A percentile compares a stretch with the other conserved stretches of the same genome.
These are phyloP conservation scores for Alisma plantagoaquatica DNA, from an alignment of 106 monocot species.

Conservation along the genomic window DNA sequence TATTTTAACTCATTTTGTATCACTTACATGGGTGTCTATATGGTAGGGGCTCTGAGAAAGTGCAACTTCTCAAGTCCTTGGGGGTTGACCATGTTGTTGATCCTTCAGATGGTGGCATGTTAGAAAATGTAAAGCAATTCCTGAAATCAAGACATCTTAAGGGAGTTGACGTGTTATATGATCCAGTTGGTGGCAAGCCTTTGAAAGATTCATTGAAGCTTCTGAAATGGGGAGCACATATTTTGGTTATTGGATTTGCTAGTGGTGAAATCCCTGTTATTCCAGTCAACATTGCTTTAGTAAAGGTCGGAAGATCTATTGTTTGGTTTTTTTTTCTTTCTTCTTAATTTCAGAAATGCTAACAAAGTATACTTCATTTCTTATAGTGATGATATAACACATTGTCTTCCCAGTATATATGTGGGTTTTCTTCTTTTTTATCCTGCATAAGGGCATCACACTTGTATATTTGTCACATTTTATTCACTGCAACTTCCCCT, in stretches of 20 bases:
- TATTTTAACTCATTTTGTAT: background rate
- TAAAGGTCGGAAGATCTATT: slow-evolving; percentile 45
- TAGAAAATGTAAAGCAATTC: slow-evolving; percentile 63
- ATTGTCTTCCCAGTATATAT: too few relatives aligned
- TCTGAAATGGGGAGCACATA: slow-evolving; percentile 92
- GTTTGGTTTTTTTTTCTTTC: background rate
- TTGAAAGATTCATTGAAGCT: slow-evolving; percentile 82
- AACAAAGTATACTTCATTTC: too few relatives aligned
- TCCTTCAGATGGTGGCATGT: slow-evolving; percentile 39
- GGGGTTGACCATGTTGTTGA: slow-evolving; percentile 90
- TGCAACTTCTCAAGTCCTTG: slow-evolving; percentile 53
- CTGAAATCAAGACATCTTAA: slow-evolving; percentile 61
- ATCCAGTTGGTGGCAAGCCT: slow-evolving; percentile 91
- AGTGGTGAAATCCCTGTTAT: slow-evolving; percentile 94
- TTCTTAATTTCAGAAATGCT: too few relatives aligned
- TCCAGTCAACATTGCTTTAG: slow-evolving; percentile 97
- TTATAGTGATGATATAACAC: too few relatives aligned
- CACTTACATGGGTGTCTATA: background rate
- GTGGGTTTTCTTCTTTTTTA: too few relatives aligned
- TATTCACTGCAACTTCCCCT: too few relatives aligned
- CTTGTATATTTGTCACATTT: too few relatives aligned
- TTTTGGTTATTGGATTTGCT: slow-evolving; percentile 97
- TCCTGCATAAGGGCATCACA: too few relatives aligned
- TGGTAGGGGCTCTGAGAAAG: slow-evolving; percentile 75
- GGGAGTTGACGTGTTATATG: slow-evolving; percentile 96